Conservation (phyloP, 139 green algal genomes). For the Limnomonas spitsbergensis region DNA sequence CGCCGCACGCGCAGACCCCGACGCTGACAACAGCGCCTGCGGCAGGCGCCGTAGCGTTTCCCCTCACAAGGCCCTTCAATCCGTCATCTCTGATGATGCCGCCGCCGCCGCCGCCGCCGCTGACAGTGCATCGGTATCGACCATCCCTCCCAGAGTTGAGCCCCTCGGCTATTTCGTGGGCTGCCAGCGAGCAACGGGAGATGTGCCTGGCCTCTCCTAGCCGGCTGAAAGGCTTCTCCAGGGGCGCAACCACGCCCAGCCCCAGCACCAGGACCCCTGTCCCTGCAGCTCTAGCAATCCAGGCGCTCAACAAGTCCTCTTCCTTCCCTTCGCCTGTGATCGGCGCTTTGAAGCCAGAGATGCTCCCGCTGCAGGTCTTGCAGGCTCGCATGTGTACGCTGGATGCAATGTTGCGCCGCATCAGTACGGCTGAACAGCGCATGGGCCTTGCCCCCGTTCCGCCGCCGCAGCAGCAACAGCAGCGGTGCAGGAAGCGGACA, state of each 20-base stretch:
- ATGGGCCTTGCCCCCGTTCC: neutral
- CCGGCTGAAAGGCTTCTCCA: neutral
- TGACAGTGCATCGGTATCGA: neutral
- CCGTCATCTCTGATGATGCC: neutral
- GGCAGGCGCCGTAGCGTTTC: neutral
- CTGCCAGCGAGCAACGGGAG: neutral
- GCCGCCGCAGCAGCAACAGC: neutral
- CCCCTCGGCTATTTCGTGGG: too few relatives aligned
- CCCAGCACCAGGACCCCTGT: too few relatives aligned
- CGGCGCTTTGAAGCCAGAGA: neutral
- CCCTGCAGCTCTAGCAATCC: neutral
- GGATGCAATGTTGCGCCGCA: constrained; percentile 1
- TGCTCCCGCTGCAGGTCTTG: constrained; percentile 3
- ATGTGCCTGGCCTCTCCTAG: neutral
- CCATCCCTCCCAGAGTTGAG: neutral
- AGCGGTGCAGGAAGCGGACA: neutral
- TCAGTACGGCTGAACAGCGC: neutral
- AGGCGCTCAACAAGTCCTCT: neutral
- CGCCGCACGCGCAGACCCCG: too few relatives aligned
- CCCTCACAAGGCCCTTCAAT: neutral
- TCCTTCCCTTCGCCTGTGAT: too few relatives aligned
- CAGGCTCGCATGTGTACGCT: neutral
- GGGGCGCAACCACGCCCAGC: too few relatives aligned
- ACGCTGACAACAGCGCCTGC: too few relatives aligned
- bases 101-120: too few relatives aligned